Evolutionary conservation across 495 filamentous ascomycete species (phyloP), one percentile per base, ranked within the genome.

Genomic region (Corynascus novoguineensis): DNA sequence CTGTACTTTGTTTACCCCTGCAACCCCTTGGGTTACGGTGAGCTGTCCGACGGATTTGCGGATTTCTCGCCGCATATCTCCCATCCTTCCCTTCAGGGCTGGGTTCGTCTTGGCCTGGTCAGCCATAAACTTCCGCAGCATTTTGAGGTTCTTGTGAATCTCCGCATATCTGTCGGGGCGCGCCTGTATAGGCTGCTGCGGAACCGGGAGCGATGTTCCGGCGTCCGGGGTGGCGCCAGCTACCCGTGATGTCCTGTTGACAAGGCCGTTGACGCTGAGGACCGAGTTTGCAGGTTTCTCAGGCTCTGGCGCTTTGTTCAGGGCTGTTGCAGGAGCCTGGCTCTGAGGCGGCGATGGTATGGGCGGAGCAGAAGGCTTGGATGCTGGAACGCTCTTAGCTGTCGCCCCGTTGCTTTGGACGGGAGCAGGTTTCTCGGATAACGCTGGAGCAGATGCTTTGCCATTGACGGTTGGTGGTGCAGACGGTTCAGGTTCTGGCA

Each of bases 131-230:
- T 77, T 77, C 12, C 91, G 80, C 53, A 96, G 70, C 11, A 78
- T 70, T 67, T 97, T 97, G 22, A 96, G 73, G 17, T 79, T 78
- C 54, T 82, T 67, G 66, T 95, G 89, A 2, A 97, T 78, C 38
- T 82, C 75, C 1, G 86, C 66, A 67, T 90, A 90, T 27, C 78
- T 77, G 47, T 81, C 69, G 1, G 61, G 55, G 15, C 32, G 50
- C 6, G 57, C 17, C 5, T 38, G 46, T 15, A 53, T 14, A 7
- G 34, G 15, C 5, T 58, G 14, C 8, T 46, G 28, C 41, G 55
- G 1, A 1, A 29, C 22, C 10, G 50, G 31, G 27, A 5, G 42
- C 5, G 44, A 17, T 14, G 46, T 34, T n/a, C 19, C 41, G 4
- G 31, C 5, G 8, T 21, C 9, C 11, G 57, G 17, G 14, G 31